Evolutionary conservation across 352 stramenopile species (phyloP), one percentile per base, ranked within the genome.

Genomic region (Phytophthora vignae): DNA sequence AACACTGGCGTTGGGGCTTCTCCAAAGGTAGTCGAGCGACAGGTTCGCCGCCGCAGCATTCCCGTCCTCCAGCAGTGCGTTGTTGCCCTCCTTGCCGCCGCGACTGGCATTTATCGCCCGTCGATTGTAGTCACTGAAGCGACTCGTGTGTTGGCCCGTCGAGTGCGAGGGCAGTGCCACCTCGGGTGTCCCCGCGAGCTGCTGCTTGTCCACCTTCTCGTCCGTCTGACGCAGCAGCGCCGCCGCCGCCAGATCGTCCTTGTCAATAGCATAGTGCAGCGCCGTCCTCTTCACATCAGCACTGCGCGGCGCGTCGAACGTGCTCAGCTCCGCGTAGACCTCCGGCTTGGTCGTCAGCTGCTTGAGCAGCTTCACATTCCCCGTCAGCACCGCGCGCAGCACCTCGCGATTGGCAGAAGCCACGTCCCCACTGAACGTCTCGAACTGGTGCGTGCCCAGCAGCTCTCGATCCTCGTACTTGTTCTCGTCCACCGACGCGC

Each of bases 121-220:
- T 0, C 88, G 84, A 64, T 95, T 93, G 72, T 95, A 95, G 55
- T 95, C 88, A 62, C 88, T 95, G 68, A 77, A 95, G 17, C 78
- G 62, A 60, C 88, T 95, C 31, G 88, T 95, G 62, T 95, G 88
- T 54, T 86, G 84, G 1, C 88, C 88, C 0, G 88, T 95, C 9
- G 85, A 92, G 54, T 93, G 85, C 3, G 85, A 85, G n/a, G 83
- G 83, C 29, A 95, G 60, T 6, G 85, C 84, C 36, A 85, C 76
- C 14, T 83, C 81, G 0, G 88, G 88, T 4, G 55, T 66, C n/a
- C 75, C 71, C 2, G 88, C 79, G 8, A 91, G 60, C 8, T 71
- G 49, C 14, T 79, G 74, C 19, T 67, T 77, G n/a, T 88, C 68
- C 1, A 91, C 67, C 62, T 78, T 81, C 38, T 83, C 75, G 2